Base-by-base conservation (phyloP, 2,329 filamentous ascomycete genomes). In the Kalaharituber pfeilii region DNA sequence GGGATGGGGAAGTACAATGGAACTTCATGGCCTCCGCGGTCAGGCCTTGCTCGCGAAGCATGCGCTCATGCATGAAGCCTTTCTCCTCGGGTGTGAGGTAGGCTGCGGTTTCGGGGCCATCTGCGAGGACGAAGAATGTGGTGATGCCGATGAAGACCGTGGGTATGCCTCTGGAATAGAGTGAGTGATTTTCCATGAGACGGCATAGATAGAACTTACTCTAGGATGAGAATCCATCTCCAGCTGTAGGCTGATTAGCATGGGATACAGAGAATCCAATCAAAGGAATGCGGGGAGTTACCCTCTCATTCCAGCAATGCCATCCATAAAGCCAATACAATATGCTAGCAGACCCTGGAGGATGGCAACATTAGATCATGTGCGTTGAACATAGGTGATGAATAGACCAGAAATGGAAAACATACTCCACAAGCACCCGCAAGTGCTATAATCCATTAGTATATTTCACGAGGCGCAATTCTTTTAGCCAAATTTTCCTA, bases 301-400 rank as follows among this genome's bases (percentile, higher is more conserved):
- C 42, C 42, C 83, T 28, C 71, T 69, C 62, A 80, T 71, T 1
- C 81, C 82, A 0, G 69, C 68, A 1, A 79, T 65, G 1, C 82
- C 83, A 50, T 84, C 79, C 76, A 88, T 79, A 63, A 81, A 77
- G 0, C 81, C 81, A 57, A 87, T 84, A 1, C 75, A 82, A 57
- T 81, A 86, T 0, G 84, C 84, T 15, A 88, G 70, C 13, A 88
- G 69, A 0, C 84, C 84, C 42, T 45, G n/a, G 9, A 36, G 9
- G n/a, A n/a, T n/a, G n/a, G n/a, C 30, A 36, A 9, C 30, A n/a
- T 3, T 3, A 36, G 11, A n/a, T 36, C 30, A 36, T 9, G 11
- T 36, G n/a, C 30, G n/a, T 36, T 36, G 30, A 36, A 36, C 30
- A 36, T 9, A n/a, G 30, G 11, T n/a, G 11, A 36, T 2, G 30